A percentile compares a stretch with the other conserved stretches of the same genome.
phyloP scores from a whole-genome alignment of 2,329 filamentous ascomycete species.

The Alternaria conjuncta region DNA sequence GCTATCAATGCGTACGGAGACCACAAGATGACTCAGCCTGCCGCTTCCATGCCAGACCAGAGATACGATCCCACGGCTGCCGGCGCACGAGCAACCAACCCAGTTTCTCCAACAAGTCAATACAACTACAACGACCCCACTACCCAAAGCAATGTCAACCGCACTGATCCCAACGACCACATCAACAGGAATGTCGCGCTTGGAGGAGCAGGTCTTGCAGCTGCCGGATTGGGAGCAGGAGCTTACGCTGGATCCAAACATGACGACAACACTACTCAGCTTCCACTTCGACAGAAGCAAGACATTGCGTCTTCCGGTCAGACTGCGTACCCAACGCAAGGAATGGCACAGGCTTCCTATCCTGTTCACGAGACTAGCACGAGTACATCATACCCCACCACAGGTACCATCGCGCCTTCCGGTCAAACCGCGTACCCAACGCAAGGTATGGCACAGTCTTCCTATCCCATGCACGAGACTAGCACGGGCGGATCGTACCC shows the following conservation, averaged over 20 bases:
- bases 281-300: conserved; percentile 16
- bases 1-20: conserved; percentile 36
- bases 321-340: conserved; percentile 2
- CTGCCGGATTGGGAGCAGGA: conserved; percentile 20
- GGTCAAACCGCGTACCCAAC: conserved; percentile 5
- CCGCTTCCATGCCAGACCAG: conserved; percentile 40
- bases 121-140: conserved; percentile 26
- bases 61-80: conserved; percentile 36
- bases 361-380: conserved; percentile 12
- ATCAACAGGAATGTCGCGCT: conserved; percentile 33
- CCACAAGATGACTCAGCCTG: conserved; percentile 39
- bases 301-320: conserved; percentile 7
- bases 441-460: conserved; percentile 1
- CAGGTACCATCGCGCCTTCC: conserved; percentile 13
- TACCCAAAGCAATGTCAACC: conserved; percentile 18
- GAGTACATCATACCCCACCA: conserved; percentile 4
- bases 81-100: conserved; percentile 30
- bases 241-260: conserved; percentile 19
- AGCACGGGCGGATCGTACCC: conserved; percentile 5
- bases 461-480: conserved; percentile 13
- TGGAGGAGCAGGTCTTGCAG: conserved; percentile 25
- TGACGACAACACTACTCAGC: conserved; percentile 13
- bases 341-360: conserved; percentile 4
- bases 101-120: conserved; percentile 17
- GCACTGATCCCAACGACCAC: conserved; percentile 15